Evolutionary conservation across 2,329 filamentous ascomycete species (phyloP), one percentile per base, ranked within the genome.

Genomic region (Trichoderma oligosporum): DNA sequence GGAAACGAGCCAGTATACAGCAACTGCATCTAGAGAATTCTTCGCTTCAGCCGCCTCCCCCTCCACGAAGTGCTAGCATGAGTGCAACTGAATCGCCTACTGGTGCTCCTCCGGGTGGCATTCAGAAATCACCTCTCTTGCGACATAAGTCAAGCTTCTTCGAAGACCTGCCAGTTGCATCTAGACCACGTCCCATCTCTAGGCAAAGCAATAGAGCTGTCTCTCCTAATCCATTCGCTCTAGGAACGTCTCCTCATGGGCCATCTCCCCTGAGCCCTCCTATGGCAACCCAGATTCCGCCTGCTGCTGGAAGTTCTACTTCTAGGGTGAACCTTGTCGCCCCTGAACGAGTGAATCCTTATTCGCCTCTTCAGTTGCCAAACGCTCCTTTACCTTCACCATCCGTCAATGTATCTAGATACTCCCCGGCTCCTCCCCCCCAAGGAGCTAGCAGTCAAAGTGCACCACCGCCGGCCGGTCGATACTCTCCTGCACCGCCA

Each of bases 141-240:
- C 70, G 68, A 7, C 68, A 68, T 29, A 78, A 81, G 60, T 71
- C 77, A 35, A 84, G 80, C 63, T 93, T 93, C 69, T 93, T 91
- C 63, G 89, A 92, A 70, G 89, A 93, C 55, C 76, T 93, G 20
- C 89, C 89, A 1, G 71, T 87, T 51, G 71, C 79, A 1, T 72
- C 81, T 4, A 86, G 79, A 66, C 80, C 84, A n/a, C 81, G 86
- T 24, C 82, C 84, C 16, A 77, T 79, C 22, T 81, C 82, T 1
- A 78, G 83, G 55, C 80, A 82, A 25, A 78, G 76, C 62, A 72
- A 70, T 24, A 67, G 74, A 31, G 68, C 71, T 38, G 67, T 72
- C 4, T 80, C 79, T 7, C 77, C 79, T 14, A 68, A 53, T 36
- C 60, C 55, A 24, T 64, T 62, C 45, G 33, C 61, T n/a, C 52